Percentiles rank a stretch among this genome's conserved stretches.
Conservation (phyloP, 2,329 filamentous ascomycete genomes). For the Colletotrichum sp. region DNA sequence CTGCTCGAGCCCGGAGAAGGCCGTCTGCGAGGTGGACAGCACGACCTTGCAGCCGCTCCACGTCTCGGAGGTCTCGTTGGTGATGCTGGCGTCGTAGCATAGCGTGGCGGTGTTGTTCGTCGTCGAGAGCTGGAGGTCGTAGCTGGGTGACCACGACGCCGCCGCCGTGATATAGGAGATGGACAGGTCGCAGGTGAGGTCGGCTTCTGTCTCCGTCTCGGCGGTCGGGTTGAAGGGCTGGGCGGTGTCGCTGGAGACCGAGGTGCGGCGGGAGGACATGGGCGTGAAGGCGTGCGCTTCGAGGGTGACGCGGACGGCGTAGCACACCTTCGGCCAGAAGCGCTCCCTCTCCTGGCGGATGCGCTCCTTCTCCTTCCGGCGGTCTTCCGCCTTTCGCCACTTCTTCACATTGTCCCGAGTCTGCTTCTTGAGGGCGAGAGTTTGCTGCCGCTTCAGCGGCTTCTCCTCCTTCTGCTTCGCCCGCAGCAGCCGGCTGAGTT, state of each 20-base stretch:
- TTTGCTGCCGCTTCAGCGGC: neutral
- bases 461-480: neutral
- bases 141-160: slow-evolving; percentile 65
- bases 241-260: slow-evolving; percentile 57
- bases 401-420: slow-evolving; percentile 36
- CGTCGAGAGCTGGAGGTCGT: slow-evolving; percentile 67
- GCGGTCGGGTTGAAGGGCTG: slow-evolving; percentile 47
- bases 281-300: slow-evolving; percentile 50
- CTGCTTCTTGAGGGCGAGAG: neutral
- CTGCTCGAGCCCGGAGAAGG: slow-evolving; percentile 61
- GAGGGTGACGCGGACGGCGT: slow-evolving; percentile 55
- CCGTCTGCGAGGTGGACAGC: slow-evolving; percentile 68
- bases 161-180: slow-evolving; percentile 65
- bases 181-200: slow-evolving; percentile 48
- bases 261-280: slow-evolving; percentile 52
- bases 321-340: slow-evolving; percentile 58
- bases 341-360: slow-evolving; percentile 46
- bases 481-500: slow-evolving; percentile 37
- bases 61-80: slow-evolving; percentile 67
- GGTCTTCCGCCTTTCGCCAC: slow-evolving; percentile 34
- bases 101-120: slow-evolving; percentile 56
- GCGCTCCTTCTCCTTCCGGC: slow-evolving; percentile 47
- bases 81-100: slow-evolving; percentile 67
- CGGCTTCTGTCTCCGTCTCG: slow-evolving; percentile 21
- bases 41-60: slow-evolving; percentile 66